Evolutionary conservation across 768 basidiomycete species (phyloP).

Genomic region (Saitozyma podzolica): DNA sequence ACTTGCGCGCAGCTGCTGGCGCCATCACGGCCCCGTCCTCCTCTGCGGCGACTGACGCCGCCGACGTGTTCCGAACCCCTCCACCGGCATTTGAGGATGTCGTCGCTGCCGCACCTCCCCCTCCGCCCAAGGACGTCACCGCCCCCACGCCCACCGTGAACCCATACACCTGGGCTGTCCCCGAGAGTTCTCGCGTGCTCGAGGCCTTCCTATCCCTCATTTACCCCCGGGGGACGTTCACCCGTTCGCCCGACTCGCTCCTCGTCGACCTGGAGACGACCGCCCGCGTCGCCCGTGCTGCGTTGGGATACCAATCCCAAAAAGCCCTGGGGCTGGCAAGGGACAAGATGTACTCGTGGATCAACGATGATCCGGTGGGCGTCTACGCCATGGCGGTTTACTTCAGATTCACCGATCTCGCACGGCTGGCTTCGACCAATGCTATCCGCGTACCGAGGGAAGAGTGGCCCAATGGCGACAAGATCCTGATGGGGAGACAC

Average conservation of each 20-base stretch:
- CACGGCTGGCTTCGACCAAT: conserved; percentile 23
- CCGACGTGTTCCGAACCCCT: background rate
- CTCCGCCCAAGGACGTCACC: conserved; percentile 24
- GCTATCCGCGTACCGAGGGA: conserved; percentile 18
- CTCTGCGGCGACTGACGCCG: background rate
- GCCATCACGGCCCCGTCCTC: conserved; percentile 1
- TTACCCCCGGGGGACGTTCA: conserved; percentile 31
- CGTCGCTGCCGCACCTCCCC: conserved; percentile 19
- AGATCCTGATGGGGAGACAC: conserved; percentile 27
- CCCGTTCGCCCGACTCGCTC: conserved; percentile 5
- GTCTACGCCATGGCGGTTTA: conserved; percentile 37
- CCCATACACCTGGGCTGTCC: conserved; percentile 44
- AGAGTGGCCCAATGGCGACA: conserved; percentile 24
- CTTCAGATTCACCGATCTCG: conserved; percentile 43
- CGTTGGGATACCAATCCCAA: conserved; percentile 43
- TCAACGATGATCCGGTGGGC: conserved; percentile 18
- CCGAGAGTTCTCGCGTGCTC: conserved; percentile 36
- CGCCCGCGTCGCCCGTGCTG: conserved; percentile 34
- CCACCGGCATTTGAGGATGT: conserved; percentile 4
- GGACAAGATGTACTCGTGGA: conserved; percentile 21
- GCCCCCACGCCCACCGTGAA: conserved; percentile 42
- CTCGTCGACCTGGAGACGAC: conserved; percentile 27
- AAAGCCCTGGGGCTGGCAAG: conserved; percentile 31
- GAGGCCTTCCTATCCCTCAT: conserved; percentile 41
- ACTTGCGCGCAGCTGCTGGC: conserved; percentile 6